These are phyloP conservation scores for Podospora sp. DNA, from an alignment of 495 filamentous ascomycete species.

Conservation along the genomic window DNA sequence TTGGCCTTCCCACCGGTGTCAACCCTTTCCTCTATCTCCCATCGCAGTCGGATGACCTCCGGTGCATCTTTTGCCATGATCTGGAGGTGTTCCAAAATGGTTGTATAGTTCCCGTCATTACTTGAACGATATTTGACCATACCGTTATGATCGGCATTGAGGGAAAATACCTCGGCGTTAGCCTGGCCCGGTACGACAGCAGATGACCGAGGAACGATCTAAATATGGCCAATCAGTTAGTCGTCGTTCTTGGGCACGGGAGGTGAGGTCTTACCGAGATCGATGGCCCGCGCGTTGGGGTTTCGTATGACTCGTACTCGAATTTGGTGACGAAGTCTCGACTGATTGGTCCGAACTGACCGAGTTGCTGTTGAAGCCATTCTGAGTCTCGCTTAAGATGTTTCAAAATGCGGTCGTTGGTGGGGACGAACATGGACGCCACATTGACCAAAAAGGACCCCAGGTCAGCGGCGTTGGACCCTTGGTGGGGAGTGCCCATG, in stretches of 20 bases:
- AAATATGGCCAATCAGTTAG: neutral
- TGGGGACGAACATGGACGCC: neutral
- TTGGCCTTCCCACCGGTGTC: neutral
- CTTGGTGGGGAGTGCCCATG: neutral
- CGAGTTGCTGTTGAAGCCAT: neutral
- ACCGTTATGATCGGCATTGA: neutral
- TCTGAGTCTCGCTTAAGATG: neutral
- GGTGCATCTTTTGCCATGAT: neutral
- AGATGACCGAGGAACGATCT: neutral
- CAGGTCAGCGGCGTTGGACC: neutral
- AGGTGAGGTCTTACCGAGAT: neutral
- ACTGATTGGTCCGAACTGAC: neutral
- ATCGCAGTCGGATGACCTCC: neutral
- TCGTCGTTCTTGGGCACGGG: neutral
- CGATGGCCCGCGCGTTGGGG: neutral
- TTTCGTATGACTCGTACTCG: neutral
- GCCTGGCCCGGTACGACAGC: neutral
- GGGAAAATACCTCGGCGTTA: neutral
- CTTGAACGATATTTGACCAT: neutral
- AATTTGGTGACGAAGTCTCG: neutral
- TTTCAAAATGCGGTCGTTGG: neutral
- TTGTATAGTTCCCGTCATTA: neutral
- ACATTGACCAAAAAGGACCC: neutral
- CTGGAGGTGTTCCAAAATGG: neutral
- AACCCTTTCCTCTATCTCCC: neutral